phyloP scores from a whole-genome alignment of 108 stramenopile species.

The Cyclotella cryptica region DNA sequence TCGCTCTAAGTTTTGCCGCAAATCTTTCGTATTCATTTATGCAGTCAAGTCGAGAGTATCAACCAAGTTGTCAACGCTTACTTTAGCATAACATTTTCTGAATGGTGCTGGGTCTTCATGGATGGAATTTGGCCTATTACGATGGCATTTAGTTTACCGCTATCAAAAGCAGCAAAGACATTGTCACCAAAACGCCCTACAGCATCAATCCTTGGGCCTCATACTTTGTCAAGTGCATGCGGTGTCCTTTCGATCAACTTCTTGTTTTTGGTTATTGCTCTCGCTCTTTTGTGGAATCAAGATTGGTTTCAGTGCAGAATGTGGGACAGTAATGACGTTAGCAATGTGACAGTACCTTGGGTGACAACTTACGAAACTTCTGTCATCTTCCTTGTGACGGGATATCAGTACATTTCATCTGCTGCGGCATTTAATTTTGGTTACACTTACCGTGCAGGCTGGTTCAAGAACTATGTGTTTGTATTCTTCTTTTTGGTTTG shows the following conservation, averaged over 20 bases:
- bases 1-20: neutral
- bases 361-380: conserved; percentile 64
- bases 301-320: conserved; percentile 74
- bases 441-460: conserved; percentile 17
- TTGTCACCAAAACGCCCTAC: conserved; percentile 65
- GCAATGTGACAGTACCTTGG: conserved; percentile 42
- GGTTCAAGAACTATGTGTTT: conserved; percentile 64
- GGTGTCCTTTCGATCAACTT: conserved; percentile 68
- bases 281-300: conserved; percentile 52
- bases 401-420: conserved; percentile 63
- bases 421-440: conserved; percentile 73
- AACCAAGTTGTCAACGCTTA: conserved; percentile 63
- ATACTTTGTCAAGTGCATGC: conserved; percentile 55
- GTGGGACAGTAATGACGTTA: conserved; percentile 57
- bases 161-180: conserved; percentile 52
- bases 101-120: conserved; percentile 71
- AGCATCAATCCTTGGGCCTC: conserved; percentile 63
- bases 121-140: conserved; percentile 68
- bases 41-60: conserved; percentile 62
- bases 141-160: conserved; percentile 67
- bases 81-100: conserved; percentile 57
- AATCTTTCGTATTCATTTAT: neutral
- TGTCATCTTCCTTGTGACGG: conserved; percentile 65
- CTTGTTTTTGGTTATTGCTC: conserved; percentile 55
- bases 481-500: conserved; percentile 48